Conservation (phyloP, 164 flowering plant species). For the Umbilicus rupestris region DNA sequence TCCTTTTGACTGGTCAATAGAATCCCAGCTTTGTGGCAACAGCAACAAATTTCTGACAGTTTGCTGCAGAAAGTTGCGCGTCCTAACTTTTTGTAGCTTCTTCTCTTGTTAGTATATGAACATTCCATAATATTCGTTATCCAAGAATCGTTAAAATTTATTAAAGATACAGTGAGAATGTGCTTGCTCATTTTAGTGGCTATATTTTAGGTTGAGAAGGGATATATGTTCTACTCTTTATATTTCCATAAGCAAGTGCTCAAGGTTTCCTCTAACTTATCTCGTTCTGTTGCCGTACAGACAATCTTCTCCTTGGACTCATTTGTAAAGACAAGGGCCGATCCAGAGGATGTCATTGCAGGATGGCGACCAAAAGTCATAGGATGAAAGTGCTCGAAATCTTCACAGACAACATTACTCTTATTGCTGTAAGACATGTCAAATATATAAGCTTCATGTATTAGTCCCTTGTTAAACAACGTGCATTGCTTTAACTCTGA, state of each 20-base stretch:
- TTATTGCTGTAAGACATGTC: too few species aligned
- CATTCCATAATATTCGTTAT: not conserved
- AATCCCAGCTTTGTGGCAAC: too few species aligned
- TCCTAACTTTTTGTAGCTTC: not conserved
- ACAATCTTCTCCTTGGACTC: slow-evolving; percentile 62
- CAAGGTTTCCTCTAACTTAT: not conserved
- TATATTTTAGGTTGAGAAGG: too few species aligned
- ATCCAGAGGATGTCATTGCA: slow-evolving; percentile 69
- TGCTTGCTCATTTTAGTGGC: not conserved
- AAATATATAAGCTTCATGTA: too few species aligned
- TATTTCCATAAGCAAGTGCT: too few species aligned
- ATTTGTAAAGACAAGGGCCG: slow-evolving; percentile 60
- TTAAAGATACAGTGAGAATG: not conserved
- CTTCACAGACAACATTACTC: too few species aligned
- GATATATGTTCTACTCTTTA: too few species aligned
- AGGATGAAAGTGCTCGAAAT: slow-evolving; percentile 25
- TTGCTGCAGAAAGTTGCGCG: not conserved
- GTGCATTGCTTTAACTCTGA: too few species aligned
- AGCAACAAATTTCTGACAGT: too few species aligned
- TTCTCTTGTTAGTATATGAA: too few species aligned
- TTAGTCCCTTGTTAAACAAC: too few species aligned
- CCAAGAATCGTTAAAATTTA: not conserved
- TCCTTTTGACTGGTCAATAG: too few species aligned
- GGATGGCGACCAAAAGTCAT: slow-evolving; percentile 89
- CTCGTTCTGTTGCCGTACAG: slow-evolving; percentile 25